Percentiles rank a stretch among this genome's conserved stretches.
These are phyloP conservation scores for Colletotrichum simmondsii DNA, from an alignment of 2,329 filamentous ascomycete genomes.

Conservation along the genomic window DNA sequence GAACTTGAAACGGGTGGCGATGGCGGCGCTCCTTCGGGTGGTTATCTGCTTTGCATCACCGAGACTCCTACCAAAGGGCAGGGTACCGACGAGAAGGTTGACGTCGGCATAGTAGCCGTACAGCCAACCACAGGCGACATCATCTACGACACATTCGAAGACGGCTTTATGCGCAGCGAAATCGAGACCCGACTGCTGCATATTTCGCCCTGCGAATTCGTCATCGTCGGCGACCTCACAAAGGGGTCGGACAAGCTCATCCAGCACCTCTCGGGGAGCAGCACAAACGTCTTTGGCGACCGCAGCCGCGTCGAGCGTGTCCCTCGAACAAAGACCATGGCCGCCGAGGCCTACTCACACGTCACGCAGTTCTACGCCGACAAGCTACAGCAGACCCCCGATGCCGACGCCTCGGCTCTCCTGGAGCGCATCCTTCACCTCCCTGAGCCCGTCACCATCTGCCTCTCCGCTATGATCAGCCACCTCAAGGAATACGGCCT, in stretches of 20 bases:
- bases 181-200: slow-evolving; percentile 95
- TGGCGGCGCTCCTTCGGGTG: slow-evolving; percentile 68
- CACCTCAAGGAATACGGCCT: slow-evolving; percentile 93
- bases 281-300: slow-evolving; percentile 92
- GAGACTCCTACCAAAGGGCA: slow-evolving; percentile 82
- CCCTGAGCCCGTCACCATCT: slow-evolving; percentile 87
- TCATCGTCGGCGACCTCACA: slow-evolving; percentile 91
- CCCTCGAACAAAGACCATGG: slow-evolving; percentile 81
- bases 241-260: slow-evolving; percentile 93
- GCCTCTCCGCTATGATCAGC: slow-evolving; percentile 94
- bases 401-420: slow-evolving; percentile 64
- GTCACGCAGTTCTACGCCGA: slow-evolving; percentile 93
- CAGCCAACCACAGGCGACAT: slow-evolving; percentile 97
- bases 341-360: slow-evolving; percentile 86
- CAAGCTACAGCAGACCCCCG: slow-evolving; percentile 72
- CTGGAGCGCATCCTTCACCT: slow-evolving; percentile 89
- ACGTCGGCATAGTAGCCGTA: slow-evolving; percentile 91
- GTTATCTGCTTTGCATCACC: slow-evolving; percentile 94
- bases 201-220: slow-evolving; percentile 93
- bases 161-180: slow-evolving; percentile 97
- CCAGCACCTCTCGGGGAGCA: slow-evolving; percentile 88
- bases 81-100: slow-evolving; percentile 92
- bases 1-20: slow-evolving; percentile 70
- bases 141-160: slow-evolving; percentile 94
- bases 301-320: slow-evolving; percentile 86